Percentiles rank a stretch among this genome's conserved stretches.
Evolutionary conservation across 805 yeast genomes (phyloP).

Genomic region (Myxozyma neglecta): DNA sequence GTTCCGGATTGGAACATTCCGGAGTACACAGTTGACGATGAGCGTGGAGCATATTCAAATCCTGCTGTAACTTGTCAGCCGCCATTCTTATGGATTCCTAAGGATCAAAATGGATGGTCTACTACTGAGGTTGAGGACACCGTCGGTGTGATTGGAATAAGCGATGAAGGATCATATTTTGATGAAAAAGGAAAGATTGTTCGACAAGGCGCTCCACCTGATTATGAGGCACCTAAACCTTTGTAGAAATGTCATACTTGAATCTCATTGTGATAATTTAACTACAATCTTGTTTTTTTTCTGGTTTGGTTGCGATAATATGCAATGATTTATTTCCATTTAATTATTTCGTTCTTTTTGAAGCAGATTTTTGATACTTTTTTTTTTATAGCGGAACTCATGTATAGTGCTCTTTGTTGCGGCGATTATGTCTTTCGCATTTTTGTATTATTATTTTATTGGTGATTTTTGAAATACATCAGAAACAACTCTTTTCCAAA

Average conservation of each 20-base stretch:
- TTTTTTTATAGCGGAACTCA: too few species aligned
- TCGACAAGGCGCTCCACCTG: constrained; percentile 57
- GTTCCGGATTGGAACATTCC: constrained; percentile 37
- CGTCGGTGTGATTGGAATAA: constrained; percentile 55
- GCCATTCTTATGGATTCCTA: constrained; percentile 90
- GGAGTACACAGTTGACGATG: constrained; percentile 43
- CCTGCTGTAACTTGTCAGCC: constrained; percentile 70
- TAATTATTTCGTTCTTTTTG: too few species aligned
- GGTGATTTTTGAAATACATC: too few species aligned
- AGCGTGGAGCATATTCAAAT: constrained; percentile 67
- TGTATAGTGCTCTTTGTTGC: too few species aligned
- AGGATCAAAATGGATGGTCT: constrained; percentile 83
- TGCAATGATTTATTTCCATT: too few species aligned
- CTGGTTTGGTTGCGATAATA: too few species aligned
- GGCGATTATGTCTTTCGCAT: too few species aligned
- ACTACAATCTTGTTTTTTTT: too few species aligned
- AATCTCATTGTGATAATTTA: background rate
- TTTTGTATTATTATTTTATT: too few species aligned
- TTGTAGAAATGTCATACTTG: constrained; percentile 4
- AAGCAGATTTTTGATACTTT: too few species aligned
- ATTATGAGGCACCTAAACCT: constrained; percentile 19
- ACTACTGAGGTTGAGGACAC: constrained; percentile 57
- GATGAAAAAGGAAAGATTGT: constrained; percentile 49
- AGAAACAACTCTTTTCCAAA: too few species aligned
- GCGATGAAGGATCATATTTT: constrained; percentile 67